Base-by-base conservation (phyloP, 768 basidiomycete species). In the Suillus lakei region DNA sequence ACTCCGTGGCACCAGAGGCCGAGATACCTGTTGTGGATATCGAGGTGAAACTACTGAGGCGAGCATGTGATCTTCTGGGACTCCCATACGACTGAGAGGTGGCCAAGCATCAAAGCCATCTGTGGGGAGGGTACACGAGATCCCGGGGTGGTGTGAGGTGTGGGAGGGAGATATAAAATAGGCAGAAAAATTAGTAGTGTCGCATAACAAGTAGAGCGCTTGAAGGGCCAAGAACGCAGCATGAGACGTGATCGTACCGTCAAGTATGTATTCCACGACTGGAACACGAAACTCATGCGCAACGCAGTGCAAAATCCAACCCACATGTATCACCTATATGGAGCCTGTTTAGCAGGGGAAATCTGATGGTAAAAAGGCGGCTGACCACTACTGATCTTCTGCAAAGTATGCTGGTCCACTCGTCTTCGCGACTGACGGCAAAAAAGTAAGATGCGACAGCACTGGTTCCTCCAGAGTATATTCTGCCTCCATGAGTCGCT, bases 231-330 rank as follows among this genome's bases (percentile, higher is more conserved):
- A 30, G 26, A 28, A 41, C 18, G 16, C 12, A 28, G 16, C 23
- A 21, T 59, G 28, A 59, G 58, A 59, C 18, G 23, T 28, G 21
- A 30, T 62, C 73, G 34, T 70, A 76, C 77, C 77, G 23, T 76
- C 76, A 30, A 76, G 74, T 38, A 76, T 64, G 51, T 76, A 76
- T 41, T 67, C 55, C 61, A 71, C 18, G n/a, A 78, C 67, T 18
- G 75, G 70, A 41, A 74, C 72, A 23, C 41, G 64, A 51, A 76
- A 78, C 0, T 61, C 66, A 39, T 69, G 61, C 9, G 73, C 67
- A 63, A 74, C 59, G 62, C 77, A 76, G 59, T 77, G 73, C 34
- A 58, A 41, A 55, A 76, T 76, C 76, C 76, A 76, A 4, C 69
- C 72, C 13, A 62, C 77, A 51, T 76, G 77, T 23, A 76, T 68